Evolutionary conservation across 495 filamentous ascomycete genomes (phyloP), one percentile per base, ranked within the genome.

Genomic region (Neurospora tetrasperma): DNA sequence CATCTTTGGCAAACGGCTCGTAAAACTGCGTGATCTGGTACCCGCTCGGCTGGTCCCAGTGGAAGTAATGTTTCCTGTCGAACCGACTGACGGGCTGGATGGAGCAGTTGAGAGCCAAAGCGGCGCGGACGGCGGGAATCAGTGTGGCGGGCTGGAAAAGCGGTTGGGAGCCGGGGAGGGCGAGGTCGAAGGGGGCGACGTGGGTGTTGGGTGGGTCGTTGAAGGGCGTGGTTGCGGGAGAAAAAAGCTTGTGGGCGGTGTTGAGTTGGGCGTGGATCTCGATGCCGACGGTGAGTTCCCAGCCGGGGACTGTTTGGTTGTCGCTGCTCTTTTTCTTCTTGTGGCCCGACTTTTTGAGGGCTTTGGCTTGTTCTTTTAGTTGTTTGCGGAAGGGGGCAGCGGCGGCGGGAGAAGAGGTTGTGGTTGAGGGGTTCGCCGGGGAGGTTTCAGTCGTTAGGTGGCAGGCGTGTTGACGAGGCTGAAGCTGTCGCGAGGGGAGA

Each of bases 11-110:
- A 79, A 98, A 94, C 0, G 96, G 94, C 75, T 93, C 87, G 76
- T 89, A 97, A 82, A 94, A 98, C 78, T 99, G 96, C 8, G 96
- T 99, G 72, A 99, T 96, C 80, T 99, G 96, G 81, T 98, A 99
- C 0, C 96, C 96, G 0, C 91, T 85, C 8, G 96, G 96, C 79
- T 99, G 96, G 81, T 99, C 96, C 87, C 94, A 95, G 82, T 98
- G 96, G 82, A 98, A 98, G 80, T 99, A 99, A 78, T 99, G 96
- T 80, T 99, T 99, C 69, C 96, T 87, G 82, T 99, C 96, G 81
- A 96, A 99, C 42, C 87, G 87, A 78, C 93, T 96, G 68, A 86
- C 85, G 2, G 81, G 85, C 78, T 94, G 89, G 69, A 98, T 88
- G 0, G 89, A 80, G 82, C 96, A 98, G 66, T 89, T 87, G 42